phyloP scores from a whole-genome alignment of 345 rosid species.

The Tarenaya hassleriana region DNA sequence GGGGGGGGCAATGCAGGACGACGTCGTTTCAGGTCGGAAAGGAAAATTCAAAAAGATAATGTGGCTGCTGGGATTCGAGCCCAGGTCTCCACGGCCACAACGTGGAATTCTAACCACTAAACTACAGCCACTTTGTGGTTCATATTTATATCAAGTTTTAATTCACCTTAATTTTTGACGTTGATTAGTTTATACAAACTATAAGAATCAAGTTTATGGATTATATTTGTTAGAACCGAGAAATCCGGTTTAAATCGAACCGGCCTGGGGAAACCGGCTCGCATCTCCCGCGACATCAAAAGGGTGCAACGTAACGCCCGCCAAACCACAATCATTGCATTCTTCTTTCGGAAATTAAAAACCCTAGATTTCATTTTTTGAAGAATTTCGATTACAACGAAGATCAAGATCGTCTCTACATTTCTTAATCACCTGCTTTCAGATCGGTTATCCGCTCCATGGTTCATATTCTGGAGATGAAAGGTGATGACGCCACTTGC shows the following conservation, averaged over 20 bases:
- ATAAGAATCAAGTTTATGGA: too few relatives aligned
- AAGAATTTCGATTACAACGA: too few relatives aligned
- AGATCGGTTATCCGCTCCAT: conserved; percentile 8
- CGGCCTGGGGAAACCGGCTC: conserved; percentile 12
- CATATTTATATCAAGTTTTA: too few relatives aligned
- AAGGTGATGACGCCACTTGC: background rate
- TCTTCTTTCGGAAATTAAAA: background rate
- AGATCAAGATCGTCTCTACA: too few relatives aligned
- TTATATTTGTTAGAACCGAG: too few relatives aligned
- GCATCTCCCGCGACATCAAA: background rate
- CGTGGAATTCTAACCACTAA: background rate
- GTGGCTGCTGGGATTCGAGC: conserved; percentile 79
- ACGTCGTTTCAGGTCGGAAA: background rate
- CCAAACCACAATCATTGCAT: conserved; percentile 7
- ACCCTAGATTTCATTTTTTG: conserved; percentile 12
- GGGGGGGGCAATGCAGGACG: background rate
- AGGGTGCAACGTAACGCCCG: conserved; percentile 4
- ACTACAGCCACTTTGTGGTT: background rate
- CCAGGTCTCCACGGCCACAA: conserved; percentile 50
- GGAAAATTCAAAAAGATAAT: background rate
- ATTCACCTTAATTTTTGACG: too few relatives aligned
- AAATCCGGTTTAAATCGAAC: background rate
- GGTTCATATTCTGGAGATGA: conserved; percentile 1
- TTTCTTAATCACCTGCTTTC: background rate
- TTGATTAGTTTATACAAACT: too few relatives aligned